Base-by-base conservation (phyloP, 495 filamentous ascomycete species). In the Pyrenula massariospora region DNA sequence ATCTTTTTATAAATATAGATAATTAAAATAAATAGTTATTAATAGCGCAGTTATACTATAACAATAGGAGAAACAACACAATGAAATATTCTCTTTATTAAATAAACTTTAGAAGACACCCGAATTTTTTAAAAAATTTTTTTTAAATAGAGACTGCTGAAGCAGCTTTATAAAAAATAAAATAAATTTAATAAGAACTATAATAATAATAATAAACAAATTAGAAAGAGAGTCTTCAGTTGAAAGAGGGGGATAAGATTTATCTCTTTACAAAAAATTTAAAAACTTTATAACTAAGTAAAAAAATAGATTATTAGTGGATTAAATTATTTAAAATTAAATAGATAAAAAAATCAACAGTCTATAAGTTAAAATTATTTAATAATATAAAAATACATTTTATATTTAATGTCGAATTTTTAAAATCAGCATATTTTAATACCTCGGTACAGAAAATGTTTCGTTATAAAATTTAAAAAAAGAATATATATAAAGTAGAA, bases 221-320 rank as follows among this genome's bases (percentile, higher is more conserved):
- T 48, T 55, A 12, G 21, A 1, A 55, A 1, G 5, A 24, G 22
- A 55, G 10, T n/a, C 42, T 19, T 11, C 5, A 49, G 22, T 55
- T 1, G 10, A 15, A 36, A 36, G 15, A 55, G 24, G 22, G 22
- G 53, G 22, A 31, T 21, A 42, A 25, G 25, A 12, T 55, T 1
- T 55, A 55, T 47, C 3, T 55, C 19, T 47, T 55, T 15, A 15
- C 15, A 22, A 48, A 48, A 48, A 55, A 55, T 22, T 24, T 55
- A 3, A 55, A 55, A 15, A 55, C 15, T 36, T 24, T 2, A 22
- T 2, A 15, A 55, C 22, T 12, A 3, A 55, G 24, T 12, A 36
- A 8, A 5, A 55, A 48, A 48, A 19, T 55, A 22, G 15, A 55
- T 15, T 55, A 55, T 22, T 23, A 2, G 31, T 23, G 31, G 25